A percentile compares a stretch with the other conserved stretches of the same genome.
phyloP scores from a whole-genome alignment of 164 flowering plant species.

The Dillenia suffruticosa region DNA sequence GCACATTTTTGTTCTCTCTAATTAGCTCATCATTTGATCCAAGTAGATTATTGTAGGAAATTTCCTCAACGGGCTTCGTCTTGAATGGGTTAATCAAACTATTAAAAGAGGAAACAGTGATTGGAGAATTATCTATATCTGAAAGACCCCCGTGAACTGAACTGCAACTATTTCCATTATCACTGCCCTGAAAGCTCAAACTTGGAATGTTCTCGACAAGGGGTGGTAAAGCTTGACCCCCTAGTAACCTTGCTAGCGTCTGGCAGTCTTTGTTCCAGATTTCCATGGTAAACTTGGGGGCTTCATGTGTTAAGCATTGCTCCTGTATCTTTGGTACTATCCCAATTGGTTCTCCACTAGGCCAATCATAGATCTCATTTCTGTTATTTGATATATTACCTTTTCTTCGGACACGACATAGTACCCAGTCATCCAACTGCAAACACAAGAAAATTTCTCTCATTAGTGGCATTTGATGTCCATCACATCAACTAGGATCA shows the following conservation, averaged over 20 bases:
- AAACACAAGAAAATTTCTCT: constrained; percentile 4
- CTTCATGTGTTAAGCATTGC: constrained; percentile 1
- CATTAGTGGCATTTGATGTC: too few species aligned
- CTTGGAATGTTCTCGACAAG: constrained; percentile 12
- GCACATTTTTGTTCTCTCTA: constrained; percentile 4
- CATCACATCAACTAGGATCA: too few species aligned
- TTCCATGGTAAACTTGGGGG: constrained; percentile 8
- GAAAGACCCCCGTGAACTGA: constrained; percentile 15
- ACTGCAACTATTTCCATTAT: constrained; percentile 1
- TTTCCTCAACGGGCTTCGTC: constrained; percentile 13
- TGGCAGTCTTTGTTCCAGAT: constrained; percentile 25
- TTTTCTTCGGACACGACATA: constrained; percentile 40
- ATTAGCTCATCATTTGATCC: constrained; percentile 6
- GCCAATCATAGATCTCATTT: constrained; percentile 15
- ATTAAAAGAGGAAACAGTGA: constrained; percentile 9
- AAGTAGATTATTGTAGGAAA: constrained; percentile 7
- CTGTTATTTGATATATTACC: constrained; percentile 24
- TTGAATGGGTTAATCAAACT: constrained; percentile 19
- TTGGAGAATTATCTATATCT: constrained; percentile 8
- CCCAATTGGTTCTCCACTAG: constrained; percentile 5
- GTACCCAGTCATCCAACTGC: constrained; percentile 58
- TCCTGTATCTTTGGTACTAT: constrained; percentile 14
- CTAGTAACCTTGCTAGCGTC: constrained; percentile 25
- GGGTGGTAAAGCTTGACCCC: constrained; percentile 18
- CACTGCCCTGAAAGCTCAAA: constrained; percentile 12